A percentile compares a stretch with the other conserved stretches of the same genome.
These are phyloP conservation scores for Posidonia oceanica DNA, from an alignment of 116 monocot genomes.

Conservation along the genomic window DNA sequence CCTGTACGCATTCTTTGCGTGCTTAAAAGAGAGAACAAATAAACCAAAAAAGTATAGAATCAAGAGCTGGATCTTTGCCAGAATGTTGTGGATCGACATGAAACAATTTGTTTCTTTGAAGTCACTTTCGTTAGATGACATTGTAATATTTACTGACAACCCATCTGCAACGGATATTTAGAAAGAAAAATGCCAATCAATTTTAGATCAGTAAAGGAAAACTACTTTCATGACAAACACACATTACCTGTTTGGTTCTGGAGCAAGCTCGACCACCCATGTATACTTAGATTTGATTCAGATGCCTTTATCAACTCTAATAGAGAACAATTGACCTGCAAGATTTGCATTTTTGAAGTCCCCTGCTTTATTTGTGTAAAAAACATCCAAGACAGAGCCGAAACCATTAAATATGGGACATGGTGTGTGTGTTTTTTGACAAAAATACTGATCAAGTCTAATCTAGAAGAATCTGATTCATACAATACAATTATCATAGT, in stretches of 20 bases:
- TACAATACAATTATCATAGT: too few species aligned
- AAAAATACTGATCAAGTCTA: too few species aligned
- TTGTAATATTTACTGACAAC: constrained; percentile 8
- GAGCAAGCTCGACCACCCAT: constrained; percentile 51
- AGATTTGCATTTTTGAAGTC: neutral
- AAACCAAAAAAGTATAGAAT: constrained; percentile 72
- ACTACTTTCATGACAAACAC: neutral
- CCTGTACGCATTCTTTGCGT: constrained; percentile 28
- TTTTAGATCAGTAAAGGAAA: neutral
- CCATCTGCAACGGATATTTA: constrained; percentile 18
- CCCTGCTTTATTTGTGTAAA: too few species aligned
- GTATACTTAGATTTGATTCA: constrained; percentile 30
- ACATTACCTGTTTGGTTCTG: constrained; percentile 23
- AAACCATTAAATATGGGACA: too few species aligned
- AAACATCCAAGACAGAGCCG: too few species aligned
- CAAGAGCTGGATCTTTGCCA: constrained; percentile 61
- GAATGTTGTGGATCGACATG: constrained; percentile 24
- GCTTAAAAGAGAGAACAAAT: constrained; percentile 56
- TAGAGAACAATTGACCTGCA: constrained; percentile 73
- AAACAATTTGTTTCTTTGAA: constrained; percentile 24
- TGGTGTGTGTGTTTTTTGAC: too few species aligned
- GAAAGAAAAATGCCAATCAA: neutral
- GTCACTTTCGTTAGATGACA: constrained; percentile 12
- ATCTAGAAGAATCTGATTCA: too few species aligned
- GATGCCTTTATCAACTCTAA: constrained; percentile 70